These are phyloP conservation scores for Volvox reticuliferus DNA, from an alignment of 139 green algal species.

Conservation along the genomic window DNA sequence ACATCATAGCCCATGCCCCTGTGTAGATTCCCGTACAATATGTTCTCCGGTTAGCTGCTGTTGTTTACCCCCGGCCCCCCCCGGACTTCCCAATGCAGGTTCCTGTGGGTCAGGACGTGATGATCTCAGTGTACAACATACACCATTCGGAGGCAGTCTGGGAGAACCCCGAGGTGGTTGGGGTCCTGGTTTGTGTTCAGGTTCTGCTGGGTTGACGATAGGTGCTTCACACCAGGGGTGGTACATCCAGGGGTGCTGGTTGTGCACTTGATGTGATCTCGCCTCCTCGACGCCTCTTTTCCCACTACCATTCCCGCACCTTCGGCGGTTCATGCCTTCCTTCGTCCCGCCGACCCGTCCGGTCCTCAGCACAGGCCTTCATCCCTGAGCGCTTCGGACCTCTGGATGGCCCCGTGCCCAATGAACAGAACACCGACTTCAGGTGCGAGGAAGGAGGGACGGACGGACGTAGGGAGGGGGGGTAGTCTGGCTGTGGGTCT, in stretches of 20 bases:
- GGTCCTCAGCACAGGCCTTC: constrained; percentile 78
- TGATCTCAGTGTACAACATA: constrained; percentile 99
- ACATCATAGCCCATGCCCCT: neutral
- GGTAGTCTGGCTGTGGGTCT: no score
- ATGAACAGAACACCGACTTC: constrained; percentile 98
- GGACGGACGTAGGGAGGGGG: neutral
- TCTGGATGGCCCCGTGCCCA: constrained; percentile 91
- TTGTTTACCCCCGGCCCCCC: neutral
- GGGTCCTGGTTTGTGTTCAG: neutral
- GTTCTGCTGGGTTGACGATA: neutral
- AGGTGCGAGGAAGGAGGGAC: constrained; percentile 53
- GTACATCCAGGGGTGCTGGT: no score
- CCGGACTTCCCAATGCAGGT: constrained; percentile 58
- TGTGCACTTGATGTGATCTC: neutral
- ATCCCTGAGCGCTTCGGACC: constrained; percentile 92
- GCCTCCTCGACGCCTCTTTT: neutral
- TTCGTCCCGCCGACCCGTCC: neutral
- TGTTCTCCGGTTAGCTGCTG: neutral
- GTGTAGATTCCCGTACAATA: neutral
- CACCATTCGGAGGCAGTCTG: constrained; percentile 88
- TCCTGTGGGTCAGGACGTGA: constrained; percentile 92
- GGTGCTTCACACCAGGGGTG: no score
- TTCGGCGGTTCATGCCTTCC: neutral
- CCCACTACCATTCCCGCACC: neutral
- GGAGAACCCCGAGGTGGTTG: constrained; percentile 73